A percentile compares a stretch with the other conserved stretches of the same genome.
Evolutionary conservation across 257 asterid genomes (phyloP).

Genomic region (Prunella vulgaris): DNA sequence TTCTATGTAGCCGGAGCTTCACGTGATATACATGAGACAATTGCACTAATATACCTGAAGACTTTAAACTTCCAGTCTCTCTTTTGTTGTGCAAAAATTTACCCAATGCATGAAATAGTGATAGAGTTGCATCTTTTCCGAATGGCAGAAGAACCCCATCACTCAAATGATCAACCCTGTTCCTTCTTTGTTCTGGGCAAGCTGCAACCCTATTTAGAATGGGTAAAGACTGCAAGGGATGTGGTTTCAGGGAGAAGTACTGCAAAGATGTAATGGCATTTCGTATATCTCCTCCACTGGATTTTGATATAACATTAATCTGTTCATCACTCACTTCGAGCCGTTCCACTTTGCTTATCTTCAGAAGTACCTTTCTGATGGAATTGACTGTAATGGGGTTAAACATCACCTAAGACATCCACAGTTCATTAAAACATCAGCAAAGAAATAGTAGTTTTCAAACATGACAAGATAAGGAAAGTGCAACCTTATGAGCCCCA

Average conservation of each 20-base stretch:
- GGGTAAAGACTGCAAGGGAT: slow-evolving; percentile 32
- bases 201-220: slow-evolving; percentile 20
- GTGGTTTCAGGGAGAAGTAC: slow-evolving; percentile 65
- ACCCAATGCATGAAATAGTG: slow-evolving; percentile 90
- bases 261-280: slow-evolving; percentile 84
- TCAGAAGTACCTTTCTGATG: slow-evolving; percentile 57
- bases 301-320: slow-evolving; percentile 65
- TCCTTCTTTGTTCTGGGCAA: slow-evolving; percentile 28
- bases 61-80: slow-evolving; percentile 37
- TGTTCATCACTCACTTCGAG: slow-evolving; percentile 56
- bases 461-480: slow-evolving; percentile 24
- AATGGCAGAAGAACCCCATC: slow-evolving; percentile 45
- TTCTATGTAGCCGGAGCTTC: slow-evolving; percentile 10
- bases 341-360: slow-evolving; percentile 64
- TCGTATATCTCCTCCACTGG: slow-evolving; percentile 93
- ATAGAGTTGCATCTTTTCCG: slow-evolving; percentile 86
- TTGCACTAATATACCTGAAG: slow-evolving; percentile 45
- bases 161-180: slow-evolving; percentile 28
- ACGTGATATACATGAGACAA: not conserved
- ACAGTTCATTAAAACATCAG: not conserved
- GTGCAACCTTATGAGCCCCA: slow-evolving; percentile 87
- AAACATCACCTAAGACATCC: slow-evolving; percentile 61
- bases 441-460: slow-evolving; percentile 11
- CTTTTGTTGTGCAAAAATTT: slow-evolving; percentile 96
- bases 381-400: slow-evolving; percentile 79